Evolutionary conservation across 1,284 basidiomycete species (phyloP).

Genomic region (Cryptococcus floricola): DNA sequence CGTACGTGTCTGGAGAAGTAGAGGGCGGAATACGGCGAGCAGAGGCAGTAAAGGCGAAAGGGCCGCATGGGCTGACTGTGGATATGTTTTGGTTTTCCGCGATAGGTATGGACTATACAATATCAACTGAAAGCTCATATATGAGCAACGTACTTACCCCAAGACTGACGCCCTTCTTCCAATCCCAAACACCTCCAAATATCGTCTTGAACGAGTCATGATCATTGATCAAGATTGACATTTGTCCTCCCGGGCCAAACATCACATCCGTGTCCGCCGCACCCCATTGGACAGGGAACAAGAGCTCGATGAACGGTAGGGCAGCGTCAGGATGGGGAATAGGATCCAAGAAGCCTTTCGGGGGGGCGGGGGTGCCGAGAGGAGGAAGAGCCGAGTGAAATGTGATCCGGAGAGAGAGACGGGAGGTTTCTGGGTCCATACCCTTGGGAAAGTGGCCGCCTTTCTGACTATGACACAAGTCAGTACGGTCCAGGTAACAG

Average conservation of each 20-base stretch:
- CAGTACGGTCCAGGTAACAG: not conserved
- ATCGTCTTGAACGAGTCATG: not conserved
- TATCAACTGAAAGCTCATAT: no score
- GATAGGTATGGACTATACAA: not conserved
- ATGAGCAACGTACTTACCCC: conserved; percentile 1
- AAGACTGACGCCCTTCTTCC: conserved; percentile 5
- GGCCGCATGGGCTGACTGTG: not conserved
- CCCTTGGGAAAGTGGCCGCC: not conserved
- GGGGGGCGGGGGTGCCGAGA: not conserved
- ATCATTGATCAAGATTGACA: not conserved
- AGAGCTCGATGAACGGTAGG: not conserved
- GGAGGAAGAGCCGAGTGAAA: not conserved
- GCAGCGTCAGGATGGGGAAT: conserved; percentile 3
- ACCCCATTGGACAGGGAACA: not conserved
- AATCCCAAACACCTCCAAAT: conserved; percentile 2
- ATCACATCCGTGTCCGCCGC: not conserved
- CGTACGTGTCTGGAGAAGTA: not conserved
- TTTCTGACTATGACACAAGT: not conserved
- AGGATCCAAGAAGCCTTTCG: not conserved
- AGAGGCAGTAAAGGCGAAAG: not conserved
- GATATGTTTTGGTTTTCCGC: not conserved
- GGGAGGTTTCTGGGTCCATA: not conserved
- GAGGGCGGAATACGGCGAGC: not conserved
- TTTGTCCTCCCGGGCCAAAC: not conserved
- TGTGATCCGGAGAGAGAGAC: not conserved